These are phyloP conservation scores for Leucocoprinus birnbaumii DNA, from an alignment of 768 basidiomycete species.

Conservation along the genomic window DNA sequence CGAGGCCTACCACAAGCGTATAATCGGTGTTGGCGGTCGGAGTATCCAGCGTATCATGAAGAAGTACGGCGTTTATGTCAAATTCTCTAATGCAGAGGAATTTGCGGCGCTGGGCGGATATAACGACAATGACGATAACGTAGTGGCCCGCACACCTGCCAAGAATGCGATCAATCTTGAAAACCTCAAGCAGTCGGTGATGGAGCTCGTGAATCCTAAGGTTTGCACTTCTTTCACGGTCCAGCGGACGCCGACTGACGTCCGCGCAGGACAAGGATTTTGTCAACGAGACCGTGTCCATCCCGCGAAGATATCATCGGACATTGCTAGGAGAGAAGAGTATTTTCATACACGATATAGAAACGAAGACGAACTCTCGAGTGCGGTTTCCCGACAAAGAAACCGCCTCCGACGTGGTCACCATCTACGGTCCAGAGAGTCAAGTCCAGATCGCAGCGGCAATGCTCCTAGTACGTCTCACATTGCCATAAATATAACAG, in stretches of 20 bases:
- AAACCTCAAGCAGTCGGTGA: conserved; percentile 91
- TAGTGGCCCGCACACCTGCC: conserved; percentile 95
- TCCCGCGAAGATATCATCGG: conserved; percentile 93
- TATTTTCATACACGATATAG: conserved; percentile 97
- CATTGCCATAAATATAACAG: not conserved
- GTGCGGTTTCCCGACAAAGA: conserved; percentile 94
- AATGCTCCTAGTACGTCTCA: conserved; percentile 77
- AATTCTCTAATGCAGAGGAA: conserved; percentile 97
- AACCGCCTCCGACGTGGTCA: conserved; percentile 89
- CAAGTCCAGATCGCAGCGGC: conserved; percentile 96
- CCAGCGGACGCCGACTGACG: conserved; percentile 4
- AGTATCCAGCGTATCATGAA: conserved; percentile 99
- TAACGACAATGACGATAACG: conserved; percentile 97
- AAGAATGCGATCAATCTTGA: conserved; percentile 97
- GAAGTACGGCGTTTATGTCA: conserved; percentile 99
- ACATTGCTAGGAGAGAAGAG: conserved; percentile 93
- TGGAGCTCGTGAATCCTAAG: conserved; percentile 98
- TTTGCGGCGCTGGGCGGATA: conserved; percentile 94
- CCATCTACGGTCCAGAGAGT: conserved; percentile 95
- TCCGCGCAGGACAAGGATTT: conserved; percentile 87
- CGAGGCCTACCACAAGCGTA: conserved; percentile 97
- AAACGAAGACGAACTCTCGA: conserved; percentile 91
- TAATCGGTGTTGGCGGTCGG: conserved; percentile 96
- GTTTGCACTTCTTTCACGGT: conserved; percentile 34
- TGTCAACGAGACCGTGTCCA: conserved; percentile 87